phyloP scores from a whole-genome alignment of 2,329 filamentous ascomycete genomes.

The Stagonosporopsis rhizophila region DNA sequence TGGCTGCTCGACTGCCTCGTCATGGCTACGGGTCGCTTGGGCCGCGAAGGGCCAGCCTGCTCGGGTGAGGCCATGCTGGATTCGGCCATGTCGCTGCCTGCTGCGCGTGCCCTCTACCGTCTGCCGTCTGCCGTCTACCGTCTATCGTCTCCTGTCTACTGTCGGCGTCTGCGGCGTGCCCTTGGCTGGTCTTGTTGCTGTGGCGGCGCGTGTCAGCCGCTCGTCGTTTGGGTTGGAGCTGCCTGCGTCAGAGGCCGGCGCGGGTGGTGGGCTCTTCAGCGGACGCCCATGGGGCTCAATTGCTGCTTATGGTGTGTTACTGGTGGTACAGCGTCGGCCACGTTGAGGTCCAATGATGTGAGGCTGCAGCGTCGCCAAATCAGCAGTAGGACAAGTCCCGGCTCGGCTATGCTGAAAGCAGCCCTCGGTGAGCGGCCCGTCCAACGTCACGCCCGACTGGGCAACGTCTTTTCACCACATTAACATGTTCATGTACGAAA shows the following conservation, averaged over 20 bases:
- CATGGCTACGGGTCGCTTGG: conserved; percentile 46
- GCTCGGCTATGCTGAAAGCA: conserved; percentile 33
- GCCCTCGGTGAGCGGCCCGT: conserved; percentile 36
- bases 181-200: conserved; percentile 19
- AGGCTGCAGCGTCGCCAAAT: conserved; percentile 27
- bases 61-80: conserved; percentile 47
- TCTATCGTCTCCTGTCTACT: too few relatives aligned
- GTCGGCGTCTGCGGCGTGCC: conserved; percentile 5
- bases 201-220: not conserved
- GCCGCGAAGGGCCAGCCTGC: conserved; percentile 44
- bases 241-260: conserved; percentile 10
- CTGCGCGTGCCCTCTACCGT: too few relatives aligned
- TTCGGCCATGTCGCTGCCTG: conserved; percentile 31
- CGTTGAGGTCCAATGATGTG: conserved; percentile 44
- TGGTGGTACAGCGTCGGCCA: conserved; percentile 41
- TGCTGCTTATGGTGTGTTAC: conserved; percentile 29
- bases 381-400: conserved; percentile 31
- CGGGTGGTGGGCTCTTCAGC: conserved; percentile 16
- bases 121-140: too few relatives aligned
- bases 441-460: conserved; percentile 19
- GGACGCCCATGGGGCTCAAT: conserved; percentile 41
- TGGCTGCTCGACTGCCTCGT: conserved; percentile 48
- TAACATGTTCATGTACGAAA: not conserved
- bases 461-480: not conserved
- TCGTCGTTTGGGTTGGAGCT: not conserved